Evolutionary conservation across 768 basidiomycete genomes (phyloP), one percentile per base, ranked within the genome.

Genomic region (Coprinopsis sp.): DNA sequence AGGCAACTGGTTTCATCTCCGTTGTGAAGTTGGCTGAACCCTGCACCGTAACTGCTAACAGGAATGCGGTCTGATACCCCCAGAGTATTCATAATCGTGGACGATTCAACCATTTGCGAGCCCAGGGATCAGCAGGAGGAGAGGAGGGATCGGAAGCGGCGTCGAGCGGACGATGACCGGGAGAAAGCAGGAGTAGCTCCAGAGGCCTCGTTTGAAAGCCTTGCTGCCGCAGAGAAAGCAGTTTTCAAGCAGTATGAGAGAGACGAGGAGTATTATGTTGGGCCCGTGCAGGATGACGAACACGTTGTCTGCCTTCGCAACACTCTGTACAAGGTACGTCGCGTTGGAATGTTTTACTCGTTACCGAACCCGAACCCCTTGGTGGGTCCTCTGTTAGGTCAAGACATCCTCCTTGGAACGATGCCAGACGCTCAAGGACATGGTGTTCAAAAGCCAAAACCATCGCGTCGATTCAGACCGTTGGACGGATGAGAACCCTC

Each of bases 321-420:
- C 31, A 70, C 63, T 0, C 46, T 79, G 16, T 79, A 79, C 66
- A 77, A 76, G 67, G 78, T 79, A 54, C 27, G 54, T 48, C 6
- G 24, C 14, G 5, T 16, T 23, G 19, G 8, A 7, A 39, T 8
- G 8, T 5, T 23, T 10, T 25, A 21, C 18, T 4, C 7, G 12
- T 10, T 21, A 1, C 5, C 1, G 8, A 8, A 25, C 10, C 16
- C 6, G 19, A 28, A 23, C 37, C 14, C 5, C 7, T 25, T 14
- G 10, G 10, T 13, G 33, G n/a, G n/a, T n/a, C n/a, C n/a, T 13
- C 16, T 30, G 14, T 6, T 19, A 33, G 16, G 13, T 33, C 19
- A 44, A 24, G 33, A 31, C 29, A n/a, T 6, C 38, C 30, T 11
- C 31, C 2, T 23, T 21, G 4, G 16, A 22, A 1, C 23, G 8